phyloP scores from a whole-genome alignment of 108 stramenopile genomes.

The Nannochloropsis granulata region DNA sequence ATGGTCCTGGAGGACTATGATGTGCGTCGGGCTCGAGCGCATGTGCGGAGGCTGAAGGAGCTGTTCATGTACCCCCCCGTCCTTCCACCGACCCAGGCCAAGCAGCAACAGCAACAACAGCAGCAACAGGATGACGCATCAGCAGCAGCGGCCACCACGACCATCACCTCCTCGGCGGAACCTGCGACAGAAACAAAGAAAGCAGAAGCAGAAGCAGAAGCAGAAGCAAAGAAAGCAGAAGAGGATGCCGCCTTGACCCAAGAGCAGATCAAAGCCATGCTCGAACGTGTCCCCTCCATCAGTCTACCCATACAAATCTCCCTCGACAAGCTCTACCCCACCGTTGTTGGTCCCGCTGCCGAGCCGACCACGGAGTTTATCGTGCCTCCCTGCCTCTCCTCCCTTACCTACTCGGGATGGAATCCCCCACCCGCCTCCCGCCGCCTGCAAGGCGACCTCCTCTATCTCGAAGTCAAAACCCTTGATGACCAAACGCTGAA shows the following conservation, averaged over 20 bases:
- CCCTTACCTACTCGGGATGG: conserved; percentile 56
- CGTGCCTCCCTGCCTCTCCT: background rate
- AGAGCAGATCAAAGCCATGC: conserved; percentile 8
- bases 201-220: background rate
- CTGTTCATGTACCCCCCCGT: conserved; percentile 24
- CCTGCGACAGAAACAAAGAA: background rate
- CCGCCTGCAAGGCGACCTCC: conserved; percentile 66
- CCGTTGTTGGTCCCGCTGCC: background rate
- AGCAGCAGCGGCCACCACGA: background rate
- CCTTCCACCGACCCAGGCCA: background rate
- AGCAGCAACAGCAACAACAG: background rate
- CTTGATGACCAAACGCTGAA: conserved; percentile 45
- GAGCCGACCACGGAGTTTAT: background rate
- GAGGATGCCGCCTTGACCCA: background rate
- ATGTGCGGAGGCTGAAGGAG: conserved; percentile 21
- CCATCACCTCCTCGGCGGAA: background rate
- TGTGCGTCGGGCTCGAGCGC: conserved; percentile 27
- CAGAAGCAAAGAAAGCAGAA: background rate
- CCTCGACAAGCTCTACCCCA: background rate
- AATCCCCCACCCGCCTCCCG: conserved; percentile 73
- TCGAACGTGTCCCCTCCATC: conserved; percentile 2
- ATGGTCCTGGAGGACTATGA: conserved; percentile 35
- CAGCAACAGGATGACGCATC: background rate
- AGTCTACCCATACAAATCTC: conserved; percentile 5
- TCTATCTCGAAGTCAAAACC: conserved; percentile 65